Evolutionary conservation across 23 red algal genomes (phyloP).

Genomic region (Gracilaria domingensis): DNA sequence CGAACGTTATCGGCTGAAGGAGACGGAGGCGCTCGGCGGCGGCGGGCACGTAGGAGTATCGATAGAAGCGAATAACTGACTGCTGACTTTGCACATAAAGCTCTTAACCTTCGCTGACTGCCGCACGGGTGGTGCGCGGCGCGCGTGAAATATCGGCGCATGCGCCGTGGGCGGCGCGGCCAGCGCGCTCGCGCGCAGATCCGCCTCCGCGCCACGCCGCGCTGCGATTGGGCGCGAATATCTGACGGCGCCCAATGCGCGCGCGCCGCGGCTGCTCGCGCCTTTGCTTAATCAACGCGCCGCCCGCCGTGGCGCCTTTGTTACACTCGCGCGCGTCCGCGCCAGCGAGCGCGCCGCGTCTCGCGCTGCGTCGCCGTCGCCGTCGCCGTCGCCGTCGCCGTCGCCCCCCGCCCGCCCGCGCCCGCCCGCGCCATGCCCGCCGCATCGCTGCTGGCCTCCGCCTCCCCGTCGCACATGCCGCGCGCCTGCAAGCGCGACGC

Average conservation of each 20-base stretch:
- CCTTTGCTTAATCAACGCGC: background rate
- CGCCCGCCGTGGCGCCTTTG: background rate
- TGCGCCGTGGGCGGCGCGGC: background rate
- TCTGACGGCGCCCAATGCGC: background rate
- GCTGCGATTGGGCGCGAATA: slow-evolving; percentile 13
- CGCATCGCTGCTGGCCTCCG: background rate
- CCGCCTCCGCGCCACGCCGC: background rate
- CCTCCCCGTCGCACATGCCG: background rate
- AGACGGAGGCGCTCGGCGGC: too few relatives aligned
- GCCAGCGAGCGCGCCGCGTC: background rate
- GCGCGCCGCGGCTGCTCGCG: background rate
- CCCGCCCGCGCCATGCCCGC: background rate
- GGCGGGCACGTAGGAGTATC: too few relatives aligned
- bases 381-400: background rate
- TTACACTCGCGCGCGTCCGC: background rate
- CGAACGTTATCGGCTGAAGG: too few relatives aligned
- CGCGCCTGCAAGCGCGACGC: background rate
- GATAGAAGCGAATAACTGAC: too few relatives aligned
- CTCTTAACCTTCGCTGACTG: too few relatives aligned
- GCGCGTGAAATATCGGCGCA: too few relatives aligned
- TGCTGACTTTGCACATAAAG: too few relatives aligned
- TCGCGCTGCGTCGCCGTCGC: background rate
- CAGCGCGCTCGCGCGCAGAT: background rate
- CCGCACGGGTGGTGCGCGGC: too few relatives aligned
- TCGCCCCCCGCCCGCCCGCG: background rate